Conservation (phyloP, 768 basidiomycete genomes). For the Lactarius vividus region DNA sequence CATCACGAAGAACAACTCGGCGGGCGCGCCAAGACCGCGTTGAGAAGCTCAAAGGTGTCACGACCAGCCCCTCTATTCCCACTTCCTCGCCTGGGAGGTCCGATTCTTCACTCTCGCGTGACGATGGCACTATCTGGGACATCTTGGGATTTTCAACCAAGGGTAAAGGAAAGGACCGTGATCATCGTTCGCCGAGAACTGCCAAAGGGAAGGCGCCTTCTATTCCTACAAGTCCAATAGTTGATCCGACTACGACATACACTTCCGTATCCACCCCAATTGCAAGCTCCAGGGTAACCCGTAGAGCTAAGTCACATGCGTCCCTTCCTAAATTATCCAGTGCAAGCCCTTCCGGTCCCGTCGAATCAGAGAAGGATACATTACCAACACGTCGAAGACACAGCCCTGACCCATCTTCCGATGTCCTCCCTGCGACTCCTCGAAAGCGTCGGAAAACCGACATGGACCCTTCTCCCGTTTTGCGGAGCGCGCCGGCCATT, state of each 20-base stretch:
- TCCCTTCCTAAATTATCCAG: constrained; percentile 4
- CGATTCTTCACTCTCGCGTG: constrained; percentile 20
- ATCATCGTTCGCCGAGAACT: constrained; percentile 10
- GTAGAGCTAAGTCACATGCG: constrained; percentile 6
- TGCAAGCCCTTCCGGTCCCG: constrained; percentile 7
- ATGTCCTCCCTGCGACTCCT: constrained; percentile 12
- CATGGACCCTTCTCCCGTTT: neutral
- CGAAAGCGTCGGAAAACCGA: constrained; percentile 28
- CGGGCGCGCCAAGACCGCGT: constrained; percentile 54
- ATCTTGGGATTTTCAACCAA: constrained; percentile 33
- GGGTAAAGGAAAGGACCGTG: constrained; percentile 35
- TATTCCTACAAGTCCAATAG: neutral
- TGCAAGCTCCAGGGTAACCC: constrained; percentile 10
- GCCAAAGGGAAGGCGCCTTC: constrained; percentile 19
- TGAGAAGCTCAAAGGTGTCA: constrained; percentile 40
- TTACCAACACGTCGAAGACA: constrained; percentile 10
- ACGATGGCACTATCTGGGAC: constrained; percentile 35
- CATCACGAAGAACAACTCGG: constrained; percentile 56
- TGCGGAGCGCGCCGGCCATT: neutral
- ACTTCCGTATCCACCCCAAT: neutral
- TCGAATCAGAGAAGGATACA: constrained; percentile 9
- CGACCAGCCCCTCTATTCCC: constrained; percentile 30
- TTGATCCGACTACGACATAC: neutral
- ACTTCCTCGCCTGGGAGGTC: constrained; percentile 14
- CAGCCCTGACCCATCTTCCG: constrained; percentile 13